Percentiles rank a stretch among this genome's conserved stretches.
phyloP scores from a whole-genome alignment of 1,284 basidiomycete species.

The Mycena sp. region DNA sequence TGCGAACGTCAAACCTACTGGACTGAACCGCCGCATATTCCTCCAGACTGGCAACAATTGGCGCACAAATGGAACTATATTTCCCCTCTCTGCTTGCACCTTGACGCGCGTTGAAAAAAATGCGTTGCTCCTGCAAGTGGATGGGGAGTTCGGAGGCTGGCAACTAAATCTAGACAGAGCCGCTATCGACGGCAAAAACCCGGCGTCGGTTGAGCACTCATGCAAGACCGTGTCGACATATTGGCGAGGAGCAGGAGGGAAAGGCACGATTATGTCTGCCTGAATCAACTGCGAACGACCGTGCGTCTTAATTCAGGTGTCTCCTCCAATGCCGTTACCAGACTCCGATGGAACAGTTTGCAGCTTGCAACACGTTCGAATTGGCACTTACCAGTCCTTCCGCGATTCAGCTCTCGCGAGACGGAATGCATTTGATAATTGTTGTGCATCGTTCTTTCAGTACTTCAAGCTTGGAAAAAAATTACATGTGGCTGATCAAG shows the following conservation, averaged over 20 bases:
- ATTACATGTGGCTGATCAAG: constrained; percentile 11
- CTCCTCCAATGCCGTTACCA: no score
- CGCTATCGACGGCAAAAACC: constrained; percentile 2
- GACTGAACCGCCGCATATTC: constrained; percentile 22
- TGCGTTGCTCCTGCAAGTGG: constrained; percentile 18
- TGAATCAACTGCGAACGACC: no score
- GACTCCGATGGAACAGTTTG: no score
- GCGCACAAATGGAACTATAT: constrained; percentile 25
- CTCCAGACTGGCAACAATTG: constrained; percentile 22
- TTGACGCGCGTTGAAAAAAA: constrained; percentile 25
- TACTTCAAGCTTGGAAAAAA: background rate
- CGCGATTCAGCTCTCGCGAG: no score
- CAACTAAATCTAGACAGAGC: constrained; percentile 17
- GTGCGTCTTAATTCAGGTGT: no score
- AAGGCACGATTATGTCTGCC: constrained; percentile 19
- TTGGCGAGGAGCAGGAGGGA: constrained; percentile 23
- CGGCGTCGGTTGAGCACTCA: constrained; percentile 1
- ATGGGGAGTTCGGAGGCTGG: constrained; percentile 21
- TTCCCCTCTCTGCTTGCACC: constrained; percentile 24
- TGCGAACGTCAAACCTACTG: background rate
- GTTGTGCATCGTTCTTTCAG: background rate
- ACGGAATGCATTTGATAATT: no score
- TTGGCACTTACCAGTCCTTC: no score
- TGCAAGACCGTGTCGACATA: constrained; percentile 16
- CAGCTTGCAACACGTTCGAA: no score